Evolutionary conservation across 352 stramenopile genomes (phyloP).

Genomic region (Phytopythium boreale): DNA sequence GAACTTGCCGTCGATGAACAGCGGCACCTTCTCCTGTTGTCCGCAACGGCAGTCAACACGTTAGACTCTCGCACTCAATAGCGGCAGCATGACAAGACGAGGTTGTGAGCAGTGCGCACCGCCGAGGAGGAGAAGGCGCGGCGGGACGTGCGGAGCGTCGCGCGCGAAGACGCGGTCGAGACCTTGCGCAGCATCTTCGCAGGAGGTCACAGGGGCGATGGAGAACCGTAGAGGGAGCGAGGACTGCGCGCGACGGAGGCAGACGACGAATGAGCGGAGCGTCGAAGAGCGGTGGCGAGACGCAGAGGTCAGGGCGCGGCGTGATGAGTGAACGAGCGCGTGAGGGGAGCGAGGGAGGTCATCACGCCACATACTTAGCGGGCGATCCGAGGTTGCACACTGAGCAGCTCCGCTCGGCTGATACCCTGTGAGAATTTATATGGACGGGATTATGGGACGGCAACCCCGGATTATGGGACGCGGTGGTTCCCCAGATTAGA

Average conservation of each 20-base stretch:
- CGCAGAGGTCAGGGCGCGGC: background rate
- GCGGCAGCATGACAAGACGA: background rate
- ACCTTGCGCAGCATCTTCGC: conserved; percentile 26
- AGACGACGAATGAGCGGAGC: conserved; percentile 16
- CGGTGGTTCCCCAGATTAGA: background rate
- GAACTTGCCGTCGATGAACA: conserved; percentile 93
- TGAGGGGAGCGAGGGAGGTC: background rate
- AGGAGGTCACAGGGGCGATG: background rate
- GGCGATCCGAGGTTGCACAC: background rate
- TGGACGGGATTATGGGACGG: conserved; percentile 2
- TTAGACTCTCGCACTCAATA: background rate
- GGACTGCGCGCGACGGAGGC: conserved; percentile 9
- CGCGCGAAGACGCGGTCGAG: conserved; percentile 12
- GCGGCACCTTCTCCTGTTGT: conserved; percentile 59
- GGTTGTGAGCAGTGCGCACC: conserved; percentile 10
- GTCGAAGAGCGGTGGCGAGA: background rate
- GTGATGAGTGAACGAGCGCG: background rate
- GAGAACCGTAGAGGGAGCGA: background rate
- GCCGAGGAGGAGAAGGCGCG: conserved; percentile 48
- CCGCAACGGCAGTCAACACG: conserved; percentile 2
- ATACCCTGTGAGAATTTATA: conserved; percentile 4
- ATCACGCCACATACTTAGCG: background rate
- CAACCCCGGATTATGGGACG: conserved; percentile 2
- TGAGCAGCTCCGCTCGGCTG: background rate
- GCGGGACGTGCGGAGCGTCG: conserved; percentile 16